Conservation (phyloP, 1,139 yeast genomes). For the Debaryomyces sp. region DNA sequence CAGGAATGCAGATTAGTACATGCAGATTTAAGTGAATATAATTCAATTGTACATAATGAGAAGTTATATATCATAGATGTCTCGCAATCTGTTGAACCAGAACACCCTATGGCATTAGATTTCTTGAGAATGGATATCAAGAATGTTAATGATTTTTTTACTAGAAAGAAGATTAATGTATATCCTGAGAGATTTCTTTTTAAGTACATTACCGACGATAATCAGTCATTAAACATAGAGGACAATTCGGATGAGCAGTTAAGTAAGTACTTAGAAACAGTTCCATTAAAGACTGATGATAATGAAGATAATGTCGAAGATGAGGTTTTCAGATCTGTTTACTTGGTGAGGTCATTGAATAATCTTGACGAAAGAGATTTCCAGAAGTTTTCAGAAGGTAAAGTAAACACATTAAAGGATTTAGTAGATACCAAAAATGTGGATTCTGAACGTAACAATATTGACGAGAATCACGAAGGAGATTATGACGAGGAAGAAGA, state of each 20-base stretch:
- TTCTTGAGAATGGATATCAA: slow-evolving; percentile 97
- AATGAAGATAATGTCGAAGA: slow-evolving; percentile 66
- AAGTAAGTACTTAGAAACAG: slow-evolving; percentile 37
- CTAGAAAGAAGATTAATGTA: slow-evolving; percentile 67
- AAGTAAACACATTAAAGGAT: slow-evolving; percentile 73
- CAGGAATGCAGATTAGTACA: slow-evolving; percentile 90
- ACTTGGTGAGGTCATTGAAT: slow-evolving; percentile 75
- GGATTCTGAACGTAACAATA: slow-evolving; percentile 24
- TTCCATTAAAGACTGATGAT: slow-evolving; percentile 56
- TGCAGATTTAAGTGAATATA: slow-evolving; percentile 96
- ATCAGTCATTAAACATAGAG: slow-evolving; percentile 38
- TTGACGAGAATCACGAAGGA: slow-evolving; percentile 35
- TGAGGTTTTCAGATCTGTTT: slow-evolving; percentile 84
- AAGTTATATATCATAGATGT: slow-evolving; percentile 90
- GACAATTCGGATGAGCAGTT: slow-evolving; percentile 48
- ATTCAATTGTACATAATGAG: slow-evolving; percentile 82
- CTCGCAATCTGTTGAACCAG: slow-evolving; percentile 96
- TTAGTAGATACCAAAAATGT: slow-evolving; percentile 44
- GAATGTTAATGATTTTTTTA: slow-evolving; percentile 87
- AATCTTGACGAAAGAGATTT: slow-evolving; percentile 87
- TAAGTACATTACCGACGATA: slow-evolving; percentile 59
- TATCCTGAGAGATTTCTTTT: slow-evolving; percentile 83
- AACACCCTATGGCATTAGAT: slow-evolving; percentile 95
- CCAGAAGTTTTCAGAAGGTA: slow-evolving; percentile 77
- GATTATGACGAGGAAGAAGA: slow-evolving; percentile 32